phyloP scores from a whole-genome alignment of 2,329 filamentous ascomycete species.

The Phialophora tarda region DNA sequence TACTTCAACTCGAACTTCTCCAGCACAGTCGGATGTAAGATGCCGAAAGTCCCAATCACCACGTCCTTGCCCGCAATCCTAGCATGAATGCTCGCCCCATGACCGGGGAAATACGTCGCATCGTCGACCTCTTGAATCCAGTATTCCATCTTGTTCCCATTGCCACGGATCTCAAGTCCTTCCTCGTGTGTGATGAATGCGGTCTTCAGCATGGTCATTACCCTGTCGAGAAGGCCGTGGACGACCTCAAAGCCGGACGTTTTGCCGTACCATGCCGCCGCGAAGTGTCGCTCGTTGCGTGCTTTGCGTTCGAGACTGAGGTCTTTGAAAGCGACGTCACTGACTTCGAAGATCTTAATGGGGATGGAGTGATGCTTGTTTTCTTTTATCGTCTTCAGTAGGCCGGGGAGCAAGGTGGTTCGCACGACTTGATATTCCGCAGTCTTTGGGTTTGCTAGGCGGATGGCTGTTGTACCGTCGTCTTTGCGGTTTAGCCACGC shows the following conservation, averaged over 20 bases:
- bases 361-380: constrained; percentile 89
- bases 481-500: constrained; percentile 90
- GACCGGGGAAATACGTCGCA: constrained; percentile 87
- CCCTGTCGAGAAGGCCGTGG: constrained; percentile 87
- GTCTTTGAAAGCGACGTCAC: constrained; percentile 92
- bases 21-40: constrained; percentile 88
- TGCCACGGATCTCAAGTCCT: constrained; percentile 61
- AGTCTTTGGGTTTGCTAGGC: constrained; percentile 90
- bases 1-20: constrained; percentile 93
- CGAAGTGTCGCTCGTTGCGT: constrained; percentile 92
- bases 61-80: constrained; percentile 74
- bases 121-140: constrained; percentile 95
- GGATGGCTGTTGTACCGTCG: constrained; percentile 80
- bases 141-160: constrained; percentile 70
- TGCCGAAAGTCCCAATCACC: constrained; percentile 87
- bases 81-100: constrained; percentile 83
- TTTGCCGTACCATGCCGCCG: constrained; percentile 95
- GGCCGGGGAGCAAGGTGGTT: constrained; percentile 81
- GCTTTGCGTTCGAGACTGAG: constrained; percentile 78
- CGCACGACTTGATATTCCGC: constrained; percentile 91
- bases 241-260: constrained; percentile 93
- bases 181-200: constrained; percentile 80
- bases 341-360: constrained; percentile 90
- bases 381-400: constrained; percentile 91
- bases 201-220: constrained; percentile 89